Evolutionary conservation across 1,139 yeast genomes (phyloP).

Genomic region (Zygoascus hellenicus): DNA sequence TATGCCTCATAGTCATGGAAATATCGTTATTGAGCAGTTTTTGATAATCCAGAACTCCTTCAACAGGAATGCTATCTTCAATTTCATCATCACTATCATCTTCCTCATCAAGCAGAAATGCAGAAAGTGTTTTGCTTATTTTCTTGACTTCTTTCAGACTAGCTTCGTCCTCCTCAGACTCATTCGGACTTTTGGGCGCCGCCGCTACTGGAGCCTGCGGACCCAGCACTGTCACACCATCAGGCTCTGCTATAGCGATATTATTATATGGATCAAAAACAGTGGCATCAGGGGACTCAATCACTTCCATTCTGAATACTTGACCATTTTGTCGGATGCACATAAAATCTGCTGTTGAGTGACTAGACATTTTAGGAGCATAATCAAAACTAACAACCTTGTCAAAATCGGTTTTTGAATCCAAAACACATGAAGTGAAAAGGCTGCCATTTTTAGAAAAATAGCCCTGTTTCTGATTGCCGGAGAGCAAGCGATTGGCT

Average conservation of each 20-base stretch:
- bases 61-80: constrained; percentile 24
- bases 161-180: neutral
- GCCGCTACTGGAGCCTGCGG: neutral
- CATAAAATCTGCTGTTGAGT: constrained; percentile 51
- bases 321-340: constrained; percentile 91
- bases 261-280: constrained; percentile 70
- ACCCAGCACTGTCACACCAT: constrained; percentile 38
- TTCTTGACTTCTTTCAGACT: neutral
- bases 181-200: neutral
- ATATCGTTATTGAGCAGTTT: constrained; percentile 32
- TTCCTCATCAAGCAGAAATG: constrained; percentile 10
- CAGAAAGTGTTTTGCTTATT: constrained; percentile 8
- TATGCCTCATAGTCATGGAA: constrained; percentile 47
- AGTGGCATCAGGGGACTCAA: constrained; percentile 59
- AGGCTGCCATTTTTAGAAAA: constrained; percentile 35
- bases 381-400: constrained; percentile 83
- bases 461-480: constrained; percentile 13
- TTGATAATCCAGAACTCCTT: constrained; percentile 23
- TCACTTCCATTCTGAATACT: constrained; percentile 71
- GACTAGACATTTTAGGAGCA: constrained; percentile 47
- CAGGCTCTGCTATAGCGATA: constrained; percentile 60
- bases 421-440: constrained; percentile 72
- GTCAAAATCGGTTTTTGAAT: constrained; percentile 70
- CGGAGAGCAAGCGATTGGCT: neutral
- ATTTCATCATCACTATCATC: constrained; percentile 23